Evolutionary conservation across 306 rosid species (phyloP).

Genomic region (Pterocarpus santalinus): DNA sequence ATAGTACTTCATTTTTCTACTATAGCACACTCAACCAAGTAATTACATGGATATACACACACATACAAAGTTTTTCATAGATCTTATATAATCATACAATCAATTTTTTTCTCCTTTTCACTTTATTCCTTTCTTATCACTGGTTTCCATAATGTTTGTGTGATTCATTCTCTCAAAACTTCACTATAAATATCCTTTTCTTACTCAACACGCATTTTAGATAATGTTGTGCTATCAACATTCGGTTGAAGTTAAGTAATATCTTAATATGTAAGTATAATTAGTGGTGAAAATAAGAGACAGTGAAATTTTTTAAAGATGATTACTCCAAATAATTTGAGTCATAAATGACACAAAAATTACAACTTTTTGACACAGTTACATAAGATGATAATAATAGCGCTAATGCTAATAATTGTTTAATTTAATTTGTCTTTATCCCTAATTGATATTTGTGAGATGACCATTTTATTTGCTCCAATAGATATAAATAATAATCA

Average conservation of each 20-base stretch:
- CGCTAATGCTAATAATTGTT: not conserved
- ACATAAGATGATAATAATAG: no score
- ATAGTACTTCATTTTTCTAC: not conserved
- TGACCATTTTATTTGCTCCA: not conserved
- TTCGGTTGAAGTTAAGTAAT: not conserved
- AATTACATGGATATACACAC: no score
- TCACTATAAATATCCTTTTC: no score
- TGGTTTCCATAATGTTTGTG: no score
- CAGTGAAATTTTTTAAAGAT: constrained; percentile 2
- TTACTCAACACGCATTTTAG: constrained; percentile 8
- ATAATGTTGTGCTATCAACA: not conserved
- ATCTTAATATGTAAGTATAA: not conserved
- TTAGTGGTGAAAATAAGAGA: not conserved
- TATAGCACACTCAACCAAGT: not conserved
- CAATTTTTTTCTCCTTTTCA: not conserved
- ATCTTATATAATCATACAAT: no score
- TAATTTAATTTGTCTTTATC: not conserved
- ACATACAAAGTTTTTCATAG: no score
- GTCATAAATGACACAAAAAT: not conserved
- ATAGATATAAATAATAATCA: not conserved
- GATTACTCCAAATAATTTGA: not conserved
- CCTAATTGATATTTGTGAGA: not conserved
- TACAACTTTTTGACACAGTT: not conserved
- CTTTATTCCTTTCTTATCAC: not conserved
- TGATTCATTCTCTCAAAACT: not conserved